phyloP scores from a whole-genome alignment of 192 early-diverging fungal genomes.

The Coemansia sp. region DNA sequence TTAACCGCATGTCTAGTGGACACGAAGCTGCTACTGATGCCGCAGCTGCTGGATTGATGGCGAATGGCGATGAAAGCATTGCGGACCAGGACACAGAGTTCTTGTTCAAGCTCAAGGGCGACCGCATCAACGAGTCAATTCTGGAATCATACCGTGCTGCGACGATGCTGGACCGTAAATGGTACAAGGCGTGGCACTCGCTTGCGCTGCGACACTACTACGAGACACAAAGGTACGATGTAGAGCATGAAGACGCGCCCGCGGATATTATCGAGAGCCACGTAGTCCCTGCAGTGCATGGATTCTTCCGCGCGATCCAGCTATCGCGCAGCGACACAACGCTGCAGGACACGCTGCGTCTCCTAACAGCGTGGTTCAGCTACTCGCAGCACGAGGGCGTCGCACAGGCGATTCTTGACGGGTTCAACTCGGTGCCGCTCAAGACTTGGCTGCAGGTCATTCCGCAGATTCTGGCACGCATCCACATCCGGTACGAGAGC shows the following conservation, averaged over 20 bases:
- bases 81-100: conserved; percentile 19
- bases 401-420: conserved; percentile 81
- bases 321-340: conserved; percentile 83
- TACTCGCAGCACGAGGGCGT: conserved; percentile 90
- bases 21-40: neutral
- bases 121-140: conserved; percentile 59
- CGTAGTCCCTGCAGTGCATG: conserved; percentile 84
- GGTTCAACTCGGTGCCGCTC: conserved; percentile 82
- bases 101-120: conserved; percentile 33
- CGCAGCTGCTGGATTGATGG: neutral
- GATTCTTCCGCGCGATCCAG: conserved; percentile 93
- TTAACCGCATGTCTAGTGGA: neutral
- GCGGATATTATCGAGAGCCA: conserved; percentile 62
- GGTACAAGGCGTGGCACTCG: conserved; percentile 99
- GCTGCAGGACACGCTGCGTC: conserved; percentile 92
- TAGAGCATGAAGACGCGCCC: conserved; percentile 61
- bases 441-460: conserved; percentile 99
- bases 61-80: conserved; percentile 6
- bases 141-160: conserved; percentile 83
- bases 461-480: conserved; percentile 95
- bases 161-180: conserved; percentile 85
- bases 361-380: conserved; percentile 96
- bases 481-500: conserved; percentile 78
- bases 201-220: conserved; percentile 90
- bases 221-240: conserved; percentile 80